A percentile compares a stretch with the other conserved stretches of the same genome.
These are phyloP conservation scores for Entrophospora sp. DNA, from an alignment of 192 early-diverging fungal species.

Conservation along the genomic window DNA sequence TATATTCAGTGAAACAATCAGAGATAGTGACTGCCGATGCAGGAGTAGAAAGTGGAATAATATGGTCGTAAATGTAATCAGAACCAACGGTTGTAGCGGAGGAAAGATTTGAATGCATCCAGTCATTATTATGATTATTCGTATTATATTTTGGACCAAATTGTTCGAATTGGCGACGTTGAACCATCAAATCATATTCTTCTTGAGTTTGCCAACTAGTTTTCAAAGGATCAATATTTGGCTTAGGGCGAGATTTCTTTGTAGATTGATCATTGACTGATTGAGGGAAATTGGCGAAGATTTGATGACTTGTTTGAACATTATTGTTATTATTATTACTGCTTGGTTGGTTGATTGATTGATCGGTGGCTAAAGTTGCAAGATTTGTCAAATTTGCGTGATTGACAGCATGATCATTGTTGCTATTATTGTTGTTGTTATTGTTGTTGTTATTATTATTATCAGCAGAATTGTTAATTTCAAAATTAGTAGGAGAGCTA, in stretches of 20 bases:
- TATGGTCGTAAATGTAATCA: constrained; percentile 4
- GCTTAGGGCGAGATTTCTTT: constrained; percentile 13
- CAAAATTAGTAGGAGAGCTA: no score
- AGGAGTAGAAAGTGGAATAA: constrained; percentile 11
- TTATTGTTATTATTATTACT: no score
- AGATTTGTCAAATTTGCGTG: no score
- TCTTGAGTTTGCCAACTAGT: constrained; percentile 12
- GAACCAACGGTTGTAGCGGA: not conserved
- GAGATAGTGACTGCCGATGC: constrained; percentile 10
- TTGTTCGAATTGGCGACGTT: constrained; percentile 10
- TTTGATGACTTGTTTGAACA: no score
- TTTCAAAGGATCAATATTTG: constrained; percentile 16
- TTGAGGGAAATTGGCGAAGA: not conserved
- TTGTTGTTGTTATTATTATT: no score
- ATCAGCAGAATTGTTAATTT: no score
- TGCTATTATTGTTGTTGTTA: no score
- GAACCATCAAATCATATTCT: constrained; percentile 15
- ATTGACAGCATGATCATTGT: no score
- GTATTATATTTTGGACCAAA: not conserved
- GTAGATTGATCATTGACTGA: constrained; percentile 7
- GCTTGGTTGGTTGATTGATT: no score
- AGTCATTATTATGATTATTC: not conserved
- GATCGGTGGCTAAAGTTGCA: no score
- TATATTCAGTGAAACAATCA: constrained; percentile 14
- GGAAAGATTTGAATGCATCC: constrained; percentile 2